Evolutionary conservation across 2,329 filamentous ascomycete species (phyloP).

Genomic region (Ceratocystis variospora): DNA sequence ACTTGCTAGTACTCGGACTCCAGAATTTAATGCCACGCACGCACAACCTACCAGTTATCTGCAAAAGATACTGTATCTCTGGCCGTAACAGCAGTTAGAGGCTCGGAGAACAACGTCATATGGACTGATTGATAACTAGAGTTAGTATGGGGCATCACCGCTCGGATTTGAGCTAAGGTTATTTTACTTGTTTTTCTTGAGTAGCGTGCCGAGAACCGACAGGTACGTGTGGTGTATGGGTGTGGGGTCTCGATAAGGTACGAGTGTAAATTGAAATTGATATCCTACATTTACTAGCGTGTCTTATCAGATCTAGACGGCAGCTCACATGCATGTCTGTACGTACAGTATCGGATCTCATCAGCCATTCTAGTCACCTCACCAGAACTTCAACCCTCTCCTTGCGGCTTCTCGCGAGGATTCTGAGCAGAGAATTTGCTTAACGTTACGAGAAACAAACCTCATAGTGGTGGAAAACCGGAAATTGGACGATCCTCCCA

Average conservation of each 20-base stretch:
- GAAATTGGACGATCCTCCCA: too few species aligned
- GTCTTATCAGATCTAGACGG: neutral
- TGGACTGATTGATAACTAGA: neutral
- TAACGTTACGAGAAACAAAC: too few species aligned
- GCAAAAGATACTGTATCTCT: neutral
- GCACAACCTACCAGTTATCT: neutral
- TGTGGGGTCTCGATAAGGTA: neutral
- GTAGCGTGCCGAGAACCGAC: conserved; percentile 6
- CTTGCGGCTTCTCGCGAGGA: too few species aligned
- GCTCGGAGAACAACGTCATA: neutral
- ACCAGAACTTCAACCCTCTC: neutral
- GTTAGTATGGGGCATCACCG: neutral
- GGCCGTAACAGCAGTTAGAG: neutral
- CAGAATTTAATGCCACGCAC: too few species aligned
- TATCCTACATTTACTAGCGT: too few species aligned
- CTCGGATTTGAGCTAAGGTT: neutral
- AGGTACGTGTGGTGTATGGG: neutral
- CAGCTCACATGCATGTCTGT: neutral
- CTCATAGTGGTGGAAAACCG: too few species aligned
- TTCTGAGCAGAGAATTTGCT: neutral
- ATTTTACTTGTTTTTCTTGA: neutral
- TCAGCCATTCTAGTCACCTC: neutral
- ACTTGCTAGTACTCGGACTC: too few species aligned
- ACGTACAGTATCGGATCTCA: neutral
- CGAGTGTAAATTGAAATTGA: neutral